phyloP scores from a whole-genome alignment of 768 basidiomycete genomes.

The Phlebiopsis flavidoalba region DNA sequence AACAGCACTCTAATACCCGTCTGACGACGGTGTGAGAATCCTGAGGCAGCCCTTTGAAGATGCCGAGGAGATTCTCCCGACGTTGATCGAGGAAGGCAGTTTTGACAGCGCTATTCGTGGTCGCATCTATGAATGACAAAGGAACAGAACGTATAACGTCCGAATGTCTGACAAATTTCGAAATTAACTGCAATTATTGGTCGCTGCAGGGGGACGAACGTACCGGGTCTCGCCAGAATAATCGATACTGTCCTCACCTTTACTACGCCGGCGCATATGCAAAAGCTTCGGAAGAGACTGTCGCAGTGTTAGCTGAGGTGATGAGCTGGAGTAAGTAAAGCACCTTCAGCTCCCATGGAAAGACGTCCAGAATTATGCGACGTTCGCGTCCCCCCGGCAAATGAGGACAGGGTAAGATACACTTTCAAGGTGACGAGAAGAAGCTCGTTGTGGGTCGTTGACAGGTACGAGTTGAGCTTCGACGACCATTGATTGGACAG shows the following conservation, averaged over 20 bases:
- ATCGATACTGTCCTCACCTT: conserved; percentile 32
- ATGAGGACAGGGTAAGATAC: conserved; percentile 54
- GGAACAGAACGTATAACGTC: conserved; percentile 65
- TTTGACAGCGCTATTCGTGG: conserved; percentile 49
- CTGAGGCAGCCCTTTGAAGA: conserved; percentile 70
- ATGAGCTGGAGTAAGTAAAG: conserved; percentile 10
- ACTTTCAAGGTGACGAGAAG: conserved; percentile 63
- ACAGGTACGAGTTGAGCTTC: conserved; percentile 57
- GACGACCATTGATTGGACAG: conserved; percentile 52
- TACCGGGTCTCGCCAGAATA: conserved; percentile 56
- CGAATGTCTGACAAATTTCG: conserved; percentile 57
- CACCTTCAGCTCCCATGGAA: conserved; percentile 80
- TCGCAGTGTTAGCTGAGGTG: not conserved
- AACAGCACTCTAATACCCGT: conserved; percentile 66
- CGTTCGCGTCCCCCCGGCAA: conserved; percentile 64
- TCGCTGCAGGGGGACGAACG: conserved; percentile 12
- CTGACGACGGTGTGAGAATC: conserved; percentile 60
- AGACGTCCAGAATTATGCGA: conserved; percentile 56
- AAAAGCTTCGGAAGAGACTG: conserved; percentile 65
- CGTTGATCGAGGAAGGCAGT: conserved; percentile 66
- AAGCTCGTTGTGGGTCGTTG: conserved; percentile 58
- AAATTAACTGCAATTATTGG: not conserved
- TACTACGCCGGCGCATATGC: conserved; percentile 62
- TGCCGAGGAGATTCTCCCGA: conserved; percentile 52
- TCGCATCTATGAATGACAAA: conserved; percentile 65